Percentiles rank a stretch among this genome's conserved stretches.
Evolutionary conservation across 305 asterid species (phyloP).

Genomic region (Fraxinus velutina): DNA sequence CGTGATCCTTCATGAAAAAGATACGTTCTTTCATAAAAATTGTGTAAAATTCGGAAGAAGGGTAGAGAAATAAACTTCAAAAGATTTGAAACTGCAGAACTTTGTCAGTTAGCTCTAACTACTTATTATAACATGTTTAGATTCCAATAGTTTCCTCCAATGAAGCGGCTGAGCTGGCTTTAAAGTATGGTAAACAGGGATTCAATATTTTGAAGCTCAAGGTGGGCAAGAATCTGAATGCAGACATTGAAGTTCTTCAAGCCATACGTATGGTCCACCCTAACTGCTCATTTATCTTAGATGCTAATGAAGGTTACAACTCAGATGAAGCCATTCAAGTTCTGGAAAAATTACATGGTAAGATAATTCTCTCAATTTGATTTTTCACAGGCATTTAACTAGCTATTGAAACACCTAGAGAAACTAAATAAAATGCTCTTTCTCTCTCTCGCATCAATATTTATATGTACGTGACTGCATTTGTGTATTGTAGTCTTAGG

Average conservation of each 20-base stretch:
- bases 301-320: slow-evolving; percentile 88
- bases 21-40: neutral
- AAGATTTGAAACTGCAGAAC: neutral
- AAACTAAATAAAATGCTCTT: neutral
- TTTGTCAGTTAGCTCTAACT: slow-evolving; percentile 14
- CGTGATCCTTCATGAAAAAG: neutral
- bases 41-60: neutral
- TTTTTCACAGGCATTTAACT: slow-evolving; percentile 5
- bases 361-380: neutral
- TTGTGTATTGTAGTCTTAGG: neutral
- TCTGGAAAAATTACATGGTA: slow-evolving; percentile 72
- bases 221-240: slow-evolving; percentile 68
- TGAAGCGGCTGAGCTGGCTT: slow-evolving; percentile 80
- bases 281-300: slow-evolving; percentile 70
- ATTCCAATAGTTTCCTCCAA: slow-evolving; percentile 78
- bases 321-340: slow-evolving; percentile 75
- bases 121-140: slow-evolving; percentile 35
- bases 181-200: slow-evolving; percentile 55
- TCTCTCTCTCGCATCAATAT: neutral
- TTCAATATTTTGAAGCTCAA: slow-evolving; percentile 81
- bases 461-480: neutral
- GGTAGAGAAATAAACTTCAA: neutral
- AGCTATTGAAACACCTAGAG: neutral
- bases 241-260: slow-evolving; percentile 76
- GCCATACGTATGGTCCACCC: slow-evolving; percentile 77